Evolutionary conservation across 805 yeast genomes (phyloP).

Genomic region (Schwanniomyces yamadae): DNA sequence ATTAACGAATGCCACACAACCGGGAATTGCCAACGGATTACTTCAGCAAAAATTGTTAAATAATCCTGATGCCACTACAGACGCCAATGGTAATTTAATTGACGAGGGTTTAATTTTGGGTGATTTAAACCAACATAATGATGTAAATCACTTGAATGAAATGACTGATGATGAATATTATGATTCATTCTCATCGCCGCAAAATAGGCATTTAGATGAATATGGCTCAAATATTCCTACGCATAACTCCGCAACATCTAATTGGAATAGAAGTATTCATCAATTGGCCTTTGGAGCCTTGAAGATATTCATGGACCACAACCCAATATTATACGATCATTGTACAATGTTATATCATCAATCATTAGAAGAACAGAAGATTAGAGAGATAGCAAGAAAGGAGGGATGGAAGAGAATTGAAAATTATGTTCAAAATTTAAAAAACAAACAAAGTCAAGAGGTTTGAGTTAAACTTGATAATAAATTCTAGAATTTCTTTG

Average conservation of each 20-base stretch:
- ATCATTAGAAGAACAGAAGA: slow-evolving; percentile 69
- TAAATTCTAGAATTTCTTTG: no score
- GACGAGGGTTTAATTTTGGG: slow-evolving; percentile 36
- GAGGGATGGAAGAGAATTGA: slow-evolving; percentile 74
- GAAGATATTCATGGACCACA: slow-evolving; percentile 88
- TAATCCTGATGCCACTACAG: slow-evolving; percentile 37
- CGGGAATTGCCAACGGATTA: slow-evolving; percentile 40
- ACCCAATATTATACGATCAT: slow-evolving; percentile 86
- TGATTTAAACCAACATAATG: slow-evolving; percentile 19
- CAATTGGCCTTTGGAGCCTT: slow-evolving; percentile 87
- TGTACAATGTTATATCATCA: slow-evolving; percentile 87
- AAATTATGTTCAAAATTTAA: slow-evolving; percentile 46
- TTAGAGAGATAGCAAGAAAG: slow-evolving; percentile 58
- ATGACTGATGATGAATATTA: slow-evolving; percentile 46
- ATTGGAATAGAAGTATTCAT: slow-evolving; percentile 94
- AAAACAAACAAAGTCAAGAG: slow-evolving; percentile 9
- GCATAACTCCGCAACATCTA: slow-evolving; percentile 50
- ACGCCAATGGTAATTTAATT: slow-evolving; percentile 43
- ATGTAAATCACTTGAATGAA: slow-evolving; percentile 20
- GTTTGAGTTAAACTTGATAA: no score
- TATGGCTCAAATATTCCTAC: slow-evolving; percentile 37
- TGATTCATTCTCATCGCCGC: slow-evolving; percentile 39
- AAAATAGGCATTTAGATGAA: slow-evolving; percentile 29
- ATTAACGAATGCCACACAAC: slow-evolving; percentile 56
- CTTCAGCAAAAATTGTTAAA: slow-evolving; percentile 38